Base-by-base conservation (phyloP, 345 rosid species). In the Eucalyptus sp. region DNA sequence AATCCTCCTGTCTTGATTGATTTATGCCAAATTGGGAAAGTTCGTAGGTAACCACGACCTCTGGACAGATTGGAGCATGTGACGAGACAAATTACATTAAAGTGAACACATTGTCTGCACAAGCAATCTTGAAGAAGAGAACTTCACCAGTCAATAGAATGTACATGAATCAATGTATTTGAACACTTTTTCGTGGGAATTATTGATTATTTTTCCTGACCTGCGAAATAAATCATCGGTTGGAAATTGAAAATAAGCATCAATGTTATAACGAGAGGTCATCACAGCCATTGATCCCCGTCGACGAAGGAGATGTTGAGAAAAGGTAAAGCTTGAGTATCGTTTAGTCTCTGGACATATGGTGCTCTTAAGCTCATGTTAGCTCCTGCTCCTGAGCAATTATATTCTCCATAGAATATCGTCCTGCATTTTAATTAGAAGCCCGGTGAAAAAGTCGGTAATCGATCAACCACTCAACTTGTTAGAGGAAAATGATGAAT, bases 301-400 rank as follows among this genome's bases (percentile, higher is more conserved):
- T 97, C 98, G 49, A 96, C 91, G 79, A 91, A 96, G 46, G 98
- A 90, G 5, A 88, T 37, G 81, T 93, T 92, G 13, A 96, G 93
- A 88, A 95, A 96, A 87, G 90, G 83, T 86, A 93, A 88, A 86
- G 96, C 97, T 71, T 93, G 95, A 12, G 96, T 92, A 50, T 95
- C 96, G 37, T 93, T 95, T 8, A 97, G 94, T 90, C 92, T 93
- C 62, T 94, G 96, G 68, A 93, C 95, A 88, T 93, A 97, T 13
- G 96, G 66, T 37, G 95, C 94, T 88, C 99, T 95, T 87, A 90
- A 44, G 3, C 85, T 92, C 93, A 90, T 87, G 56, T 93, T 92
- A 3, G 99, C 95, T 88, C 99, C 99, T 50, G 93, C 88, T 13
- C 99, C 99, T 7, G 93, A 46, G 92, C 99, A 97, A 81, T 94